Percentiles rank a stretch among this genome's conserved stretches.
Conservation (phyloP, 83 land plant species). For the Larix sibirica region DNA sequence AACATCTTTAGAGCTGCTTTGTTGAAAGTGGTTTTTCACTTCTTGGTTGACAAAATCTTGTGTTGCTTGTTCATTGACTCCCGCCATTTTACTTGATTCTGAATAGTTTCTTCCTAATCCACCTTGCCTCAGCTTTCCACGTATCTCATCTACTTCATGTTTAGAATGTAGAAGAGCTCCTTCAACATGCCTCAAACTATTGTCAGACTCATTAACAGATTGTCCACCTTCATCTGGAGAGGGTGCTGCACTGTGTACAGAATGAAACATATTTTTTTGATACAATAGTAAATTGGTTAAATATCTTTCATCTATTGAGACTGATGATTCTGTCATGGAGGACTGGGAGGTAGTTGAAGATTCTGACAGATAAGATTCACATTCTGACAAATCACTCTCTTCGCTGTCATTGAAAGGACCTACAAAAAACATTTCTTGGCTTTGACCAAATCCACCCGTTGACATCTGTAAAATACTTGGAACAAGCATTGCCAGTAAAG, state of each 20-base stretch:
- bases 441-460: slow-evolving; percentile 18
- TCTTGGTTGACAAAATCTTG: background rate
- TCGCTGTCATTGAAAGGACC: background rate
- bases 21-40: background rate
- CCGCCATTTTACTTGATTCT: background rate
- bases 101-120: background rate
- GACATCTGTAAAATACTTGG: slow-evolving; percentile 60
- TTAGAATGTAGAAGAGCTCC: background rate
- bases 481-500: slow-evolving; percentile 63
- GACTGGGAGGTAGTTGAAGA: background rate
- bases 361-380: background rate
- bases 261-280: background rate
- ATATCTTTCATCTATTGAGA: background rate
- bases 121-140: slow-evolving; percentile 1
- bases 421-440: slow-evolving; percentile 12
- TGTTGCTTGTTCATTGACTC: background rate
- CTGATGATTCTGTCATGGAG: background rate
- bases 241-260: background rate
- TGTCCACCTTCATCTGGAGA: background rate
- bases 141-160: background rate
- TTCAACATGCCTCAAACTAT: background rate
- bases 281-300: background rate
- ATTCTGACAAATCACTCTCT: background rate
- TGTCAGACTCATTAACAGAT: background rate
- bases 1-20: background rate